These are phyloP conservation scores for Cryptosporidium tyzzeri DNA, from an alignment of 169 alveolate genomes.

Conservation along the genomic window DNA sequence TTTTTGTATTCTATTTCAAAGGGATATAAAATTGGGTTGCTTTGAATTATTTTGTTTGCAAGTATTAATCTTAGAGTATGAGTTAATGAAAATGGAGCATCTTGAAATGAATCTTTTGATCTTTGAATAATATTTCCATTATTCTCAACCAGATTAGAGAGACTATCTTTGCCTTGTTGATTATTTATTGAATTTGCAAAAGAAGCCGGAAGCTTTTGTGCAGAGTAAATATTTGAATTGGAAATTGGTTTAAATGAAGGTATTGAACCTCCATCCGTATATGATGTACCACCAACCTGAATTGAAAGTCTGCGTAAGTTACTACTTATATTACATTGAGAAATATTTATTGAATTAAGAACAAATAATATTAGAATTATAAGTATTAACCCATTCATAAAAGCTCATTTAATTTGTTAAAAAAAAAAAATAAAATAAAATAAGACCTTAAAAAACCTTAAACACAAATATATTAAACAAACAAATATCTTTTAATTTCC, in stretches of 20 bases:
- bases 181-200: not conserved
- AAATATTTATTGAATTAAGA: not conserved
- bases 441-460: not conserved
- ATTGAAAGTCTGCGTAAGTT: slow-evolving; percentile 32
- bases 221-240: slow-evolving; percentile 20
- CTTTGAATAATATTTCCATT: not conserved
- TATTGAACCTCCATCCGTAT: slow-evolving; percentile 40
- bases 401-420: too few relatives aligned
- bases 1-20: slow-evolving; percentile 33
- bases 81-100: not conserved
- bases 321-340: not conserved
- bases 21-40: slow-evolving; percentile 58
- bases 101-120: slow-evolving; percentile 1
- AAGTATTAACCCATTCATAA: not conserved
- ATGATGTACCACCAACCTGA: slow-evolving; percentile 28
- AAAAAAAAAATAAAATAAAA: too few relatives aligned
- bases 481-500: not conserved
- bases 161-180: not conserved
- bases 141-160: not conserved
- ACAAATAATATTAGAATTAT: not conserved
- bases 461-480: not conserved
- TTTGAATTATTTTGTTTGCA: slow-evolving; percentile 35
- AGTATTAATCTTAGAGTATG: slow-evolving; percentile 37
- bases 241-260: slow-evolving; percentile 33
- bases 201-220: slow-evolving; percentile 19